Conservation (phyloP, 106 monocot species). For the Dendrobium nobile region DNA sequence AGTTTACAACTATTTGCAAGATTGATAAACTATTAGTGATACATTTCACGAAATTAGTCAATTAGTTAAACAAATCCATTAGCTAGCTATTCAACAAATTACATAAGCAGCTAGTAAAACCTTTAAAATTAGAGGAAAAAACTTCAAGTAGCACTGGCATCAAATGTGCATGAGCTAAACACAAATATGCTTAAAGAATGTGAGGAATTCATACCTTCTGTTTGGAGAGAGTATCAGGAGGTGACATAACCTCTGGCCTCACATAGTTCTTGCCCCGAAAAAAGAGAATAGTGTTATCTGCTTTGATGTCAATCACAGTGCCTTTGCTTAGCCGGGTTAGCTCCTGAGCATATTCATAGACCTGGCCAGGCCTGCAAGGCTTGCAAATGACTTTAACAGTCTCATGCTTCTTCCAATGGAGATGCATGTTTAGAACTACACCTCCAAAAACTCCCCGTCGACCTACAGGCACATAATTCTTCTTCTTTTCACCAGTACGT, state of each 20-base stretch:
- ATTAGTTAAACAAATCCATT: background rate
- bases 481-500: conserved; percentile 85
- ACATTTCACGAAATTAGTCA: background rate
- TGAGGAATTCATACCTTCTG: conserved; percentile 37
- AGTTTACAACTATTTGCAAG: background rate
- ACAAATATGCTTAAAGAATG: background rate
- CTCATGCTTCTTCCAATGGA: conserved; percentile 96
- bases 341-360: conserved; percentile 73
- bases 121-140: background rate
- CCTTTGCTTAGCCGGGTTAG: conserved; percentile 78
- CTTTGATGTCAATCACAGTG: conserved; percentile 57
- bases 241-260: conserved; percentile 68
- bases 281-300: conserved; percentile 65
- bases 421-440: conserved; percentile 92
- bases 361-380: conserved; percentile 79
- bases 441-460: conserved; percentile 86
- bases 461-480: conserved; percentile 76
- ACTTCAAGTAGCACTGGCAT: background rate
- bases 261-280: conserved; percentile 91
- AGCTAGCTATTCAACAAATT: background rate
- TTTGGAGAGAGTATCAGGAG: conserved; percentile 77
- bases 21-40: background rate
- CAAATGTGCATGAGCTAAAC: background rate
- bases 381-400: conserved; percentile 84
- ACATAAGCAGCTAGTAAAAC: background rate